Percentiles rank a stretch among this genome's conserved stretches.
Evolutionary conservation across 2,329 filamentous ascomycete genomes (phyloP).

Genomic region (Penicillium sp.): DNA sequence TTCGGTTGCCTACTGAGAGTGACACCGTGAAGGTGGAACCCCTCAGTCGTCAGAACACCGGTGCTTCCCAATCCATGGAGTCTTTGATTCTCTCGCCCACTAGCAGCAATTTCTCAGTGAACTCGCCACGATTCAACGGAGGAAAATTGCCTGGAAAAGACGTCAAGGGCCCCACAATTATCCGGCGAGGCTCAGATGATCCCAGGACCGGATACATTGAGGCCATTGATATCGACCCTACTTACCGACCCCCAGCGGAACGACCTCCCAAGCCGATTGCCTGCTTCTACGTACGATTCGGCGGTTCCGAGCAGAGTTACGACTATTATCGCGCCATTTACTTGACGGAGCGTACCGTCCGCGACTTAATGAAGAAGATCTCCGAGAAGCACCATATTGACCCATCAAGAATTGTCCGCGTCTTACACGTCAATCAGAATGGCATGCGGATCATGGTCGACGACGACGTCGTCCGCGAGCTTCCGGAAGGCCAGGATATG

Average conservation of each 20-base stretch:
- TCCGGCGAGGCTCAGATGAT: slow-evolving; percentile 28
- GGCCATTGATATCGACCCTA: slow-evolving; percentile 81
- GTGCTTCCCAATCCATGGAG: slow-evolving; percentile 33
- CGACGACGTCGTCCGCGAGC: slow-evolving; percentile 79
- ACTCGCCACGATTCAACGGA: slow-evolving; percentile 31
- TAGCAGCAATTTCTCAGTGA: slow-evolving; percentile 40
- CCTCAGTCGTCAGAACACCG: slow-evolving; percentile 28
- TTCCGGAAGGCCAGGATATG: slow-evolving; percentile 92
- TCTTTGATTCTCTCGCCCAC: slow-evolving; percentile 40
- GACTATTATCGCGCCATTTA: slow-evolving; percentile 84
- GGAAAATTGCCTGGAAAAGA: slow-evolving; percentile 12
- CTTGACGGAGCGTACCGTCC: slow-evolving; percentile 70
- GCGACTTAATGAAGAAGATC: slow-evolving; percentile 70
- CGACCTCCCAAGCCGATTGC: slow-evolving; percentile 70
- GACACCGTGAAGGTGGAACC: slow-evolving; percentile 31
- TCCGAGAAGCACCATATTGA: slow-evolving; percentile 80
- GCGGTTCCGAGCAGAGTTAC: slow-evolving; percentile 49
- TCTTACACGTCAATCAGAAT: slow-evolving; percentile 68
- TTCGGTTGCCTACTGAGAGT: slow-evolving; percentile 36
- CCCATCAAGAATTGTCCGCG: slow-evolving; percentile 65
- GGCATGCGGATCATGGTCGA: slow-evolving; percentile 84
- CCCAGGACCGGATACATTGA: slow-evolving; percentile 74
- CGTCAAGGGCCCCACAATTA: slow-evolving; percentile 30
- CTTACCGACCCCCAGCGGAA: slow-evolving; percentile 77
- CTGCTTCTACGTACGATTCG: slow-evolving; percentile 77